A percentile compares a stretch with the other conserved stretches of the same genome.
Evolutionary conservation across 1,139 yeast genomes (phyloP).

Genomic region (Suhomyces kunorum): DNA sequence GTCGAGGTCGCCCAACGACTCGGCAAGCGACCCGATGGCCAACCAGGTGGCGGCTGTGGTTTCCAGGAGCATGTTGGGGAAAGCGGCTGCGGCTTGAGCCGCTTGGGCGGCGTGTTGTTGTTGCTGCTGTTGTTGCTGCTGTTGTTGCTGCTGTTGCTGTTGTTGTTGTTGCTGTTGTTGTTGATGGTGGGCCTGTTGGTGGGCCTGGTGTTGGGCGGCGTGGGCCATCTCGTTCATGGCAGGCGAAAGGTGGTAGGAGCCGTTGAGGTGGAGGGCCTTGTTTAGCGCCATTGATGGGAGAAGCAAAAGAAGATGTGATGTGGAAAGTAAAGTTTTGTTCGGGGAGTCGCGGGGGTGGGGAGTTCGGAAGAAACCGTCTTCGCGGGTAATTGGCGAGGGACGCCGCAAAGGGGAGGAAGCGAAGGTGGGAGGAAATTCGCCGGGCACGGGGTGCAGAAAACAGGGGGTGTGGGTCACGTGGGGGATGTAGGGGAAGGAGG

Average conservation of each 20-base stretch:
- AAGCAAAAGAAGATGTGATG: slow-evolving; percentile 4
- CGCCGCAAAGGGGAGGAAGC: slow-evolving; percentile 13
- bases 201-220: slow-evolving; percentile 12
- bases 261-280: slow-evolving; percentile 15
- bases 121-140: not conserved
- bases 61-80: slow-evolving; percentile 41
- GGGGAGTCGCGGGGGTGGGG: slow-evolving; percentile 2
- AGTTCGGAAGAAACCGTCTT: slow-evolving; percentile 3
- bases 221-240: slow-evolving; percentile 21
- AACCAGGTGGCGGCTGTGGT: slow-evolving; percentile 92
- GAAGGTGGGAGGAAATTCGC: slow-evolving; percentile 8
- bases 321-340: slow-evolving; percentile 2
- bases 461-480: slow-evolving; percentile 2
- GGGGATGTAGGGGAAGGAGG: not conserved
- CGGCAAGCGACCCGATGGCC: slow-evolving; percentile 89
- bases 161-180: not conserved
- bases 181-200: slow-evolving; percentile 6
- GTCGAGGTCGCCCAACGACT: slow-evolving; percentile 83
- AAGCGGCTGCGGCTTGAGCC: not conserved
- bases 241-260: slow-evolving; percentile 12
- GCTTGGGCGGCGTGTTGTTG: not conserved
- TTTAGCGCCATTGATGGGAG: slow-evolving; percentile 12
- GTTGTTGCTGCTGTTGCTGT: not conserved
- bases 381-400: slow-evolving; percentile 9
- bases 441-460: slow-evolving; percentile 8